Conservation (phyloP, 1,139 yeast genomes). For the Lizanozyma gosingica region DNA sequence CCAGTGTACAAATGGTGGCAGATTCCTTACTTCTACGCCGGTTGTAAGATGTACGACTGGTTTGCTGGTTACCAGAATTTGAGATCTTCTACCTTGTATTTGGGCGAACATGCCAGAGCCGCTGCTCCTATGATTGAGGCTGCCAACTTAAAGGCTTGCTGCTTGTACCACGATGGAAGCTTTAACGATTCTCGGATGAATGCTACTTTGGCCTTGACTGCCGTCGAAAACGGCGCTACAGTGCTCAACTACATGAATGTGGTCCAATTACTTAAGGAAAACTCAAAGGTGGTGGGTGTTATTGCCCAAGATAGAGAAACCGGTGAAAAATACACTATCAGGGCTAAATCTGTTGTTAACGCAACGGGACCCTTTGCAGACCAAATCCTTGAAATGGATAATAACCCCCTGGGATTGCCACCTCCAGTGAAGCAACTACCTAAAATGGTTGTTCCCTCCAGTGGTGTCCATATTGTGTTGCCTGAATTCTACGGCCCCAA, state of each 20-base stretch:
- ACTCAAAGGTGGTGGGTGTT: slow-evolving; percentile 65
- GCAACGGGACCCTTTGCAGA: slow-evolving; percentile 96
- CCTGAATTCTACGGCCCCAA: slow-evolving; percentile 91
- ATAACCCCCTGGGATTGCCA: slow-evolving; percentile 56
- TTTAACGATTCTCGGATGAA: slow-evolving; percentile 93
- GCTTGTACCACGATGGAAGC: slow-evolving; percentile 92
- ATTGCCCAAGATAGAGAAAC: slow-evolving; percentile 69
- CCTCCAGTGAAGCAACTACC: slow-evolving; percentile 41
- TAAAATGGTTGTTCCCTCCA: slow-evolving; percentile 86
- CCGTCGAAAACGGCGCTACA: slow-evolving; percentile 82
- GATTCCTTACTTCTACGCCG: slow-evolving; percentile 87
- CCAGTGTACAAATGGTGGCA: slow-evolving; percentile 97
- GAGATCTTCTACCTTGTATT: slow-evolving; percentile 67
- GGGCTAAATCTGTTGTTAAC: slow-evolving; percentile 72
- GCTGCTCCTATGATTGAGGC: slow-evolving; percentile 85
- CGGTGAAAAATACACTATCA: slow-evolving; percentile 48
- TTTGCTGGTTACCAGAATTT: slow-evolving; percentile 88
- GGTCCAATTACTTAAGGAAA: slow-evolving; percentile 56
- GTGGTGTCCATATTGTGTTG: slow-evolving; percentile 87
- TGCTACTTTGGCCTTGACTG: slow-evolving; percentile 77
- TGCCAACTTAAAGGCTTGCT: slow-evolving; percentile 74
- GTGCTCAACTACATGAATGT: slow-evolving; percentile 84
- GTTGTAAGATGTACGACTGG: slow-evolving; percentile 87
- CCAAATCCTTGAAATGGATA: slow-evolving; percentile 78
- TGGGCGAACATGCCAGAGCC: slow-evolving; percentile 59